Percentiles rank a stretch among this genome's conserved stretches.
Evolutionary conservation across 495 filamentous ascomycete genomes (phyloP).

Genomic region (Tuber aestivum): DNA sequence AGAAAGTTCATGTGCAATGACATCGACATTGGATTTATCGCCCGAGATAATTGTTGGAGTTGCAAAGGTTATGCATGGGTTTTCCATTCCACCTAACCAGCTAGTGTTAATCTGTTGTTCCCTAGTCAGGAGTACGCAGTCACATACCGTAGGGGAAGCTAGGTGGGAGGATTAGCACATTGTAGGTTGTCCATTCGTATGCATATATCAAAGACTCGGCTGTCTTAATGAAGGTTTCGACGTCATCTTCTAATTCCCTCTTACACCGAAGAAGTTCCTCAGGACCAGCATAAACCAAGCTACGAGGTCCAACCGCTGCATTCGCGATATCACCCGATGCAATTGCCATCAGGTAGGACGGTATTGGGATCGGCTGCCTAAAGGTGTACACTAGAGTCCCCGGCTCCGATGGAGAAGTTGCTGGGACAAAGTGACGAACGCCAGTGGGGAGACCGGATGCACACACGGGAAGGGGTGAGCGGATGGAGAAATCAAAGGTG

Average conservation of each 20-base stretch:
- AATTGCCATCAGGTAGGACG: constrained; percentile 86
- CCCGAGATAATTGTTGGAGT: constrained; percentile 88
- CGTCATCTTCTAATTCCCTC: constrained; percentile 83
- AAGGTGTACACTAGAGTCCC: constrained; percentile 69
- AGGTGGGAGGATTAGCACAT: constrained; percentile 81
- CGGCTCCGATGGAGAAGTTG: constrained; percentile 36
- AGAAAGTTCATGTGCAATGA: constrained; percentile 89
- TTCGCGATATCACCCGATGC: constrained; percentile 82
- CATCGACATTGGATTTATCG: constrained; percentile 89
- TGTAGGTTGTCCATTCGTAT: constrained; percentile 92
- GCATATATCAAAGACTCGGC: constrained; percentile 56
- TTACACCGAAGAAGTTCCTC: constrained; percentile 77
- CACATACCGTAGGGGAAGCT: constrained; percentile 54
- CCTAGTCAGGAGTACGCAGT: not conserved
- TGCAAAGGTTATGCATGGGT: constrained; percentile 87
- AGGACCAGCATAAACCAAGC: constrained; percentile 75
- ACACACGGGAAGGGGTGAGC: constrained; percentile 77
- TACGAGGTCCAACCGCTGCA: constrained; percentile 78
- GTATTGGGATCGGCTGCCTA: constrained; percentile 82
- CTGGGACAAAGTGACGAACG: constrained; percentile 42
- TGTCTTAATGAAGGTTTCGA: constrained; percentile 80
- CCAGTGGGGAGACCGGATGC: constrained; percentile 74
- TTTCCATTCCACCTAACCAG: constrained; percentile 71
- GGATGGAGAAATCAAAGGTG: constrained; percentile 80
- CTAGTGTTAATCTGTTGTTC: not conserved